phyloP scores from a whole-genome alignment of 116 monocot species.

The Zostera marina region DNA sequence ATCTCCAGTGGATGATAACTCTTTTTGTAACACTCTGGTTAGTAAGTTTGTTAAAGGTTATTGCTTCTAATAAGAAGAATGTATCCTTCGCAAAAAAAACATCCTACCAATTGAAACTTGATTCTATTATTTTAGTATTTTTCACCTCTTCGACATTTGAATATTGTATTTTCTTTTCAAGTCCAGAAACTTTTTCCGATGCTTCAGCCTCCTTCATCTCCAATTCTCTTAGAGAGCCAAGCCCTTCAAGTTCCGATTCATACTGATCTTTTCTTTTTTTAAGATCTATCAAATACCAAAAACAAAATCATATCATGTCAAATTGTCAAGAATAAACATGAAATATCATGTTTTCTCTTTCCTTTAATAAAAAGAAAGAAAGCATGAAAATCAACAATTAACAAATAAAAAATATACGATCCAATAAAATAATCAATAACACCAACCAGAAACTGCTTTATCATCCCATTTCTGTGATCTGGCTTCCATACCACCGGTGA shows the following conservation, averaged over 20 bases:
- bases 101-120: too few relatives aligned
- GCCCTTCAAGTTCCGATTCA: conserved; percentile 69
- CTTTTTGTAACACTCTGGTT: too few relatives aligned
- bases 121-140: neutral
- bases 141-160: conserved; percentile 62
- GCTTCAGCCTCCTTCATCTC: conserved; percentile 72
- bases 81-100: too few relatives aligned
- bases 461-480: conserved; percentile 98
- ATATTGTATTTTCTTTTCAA: conserved; percentile 87
- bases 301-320: neutral
- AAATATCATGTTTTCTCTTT: neutral
- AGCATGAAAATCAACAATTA: conserved; percentile 2
- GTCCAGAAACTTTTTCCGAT: conserved; percentile 61
- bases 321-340: neutral
- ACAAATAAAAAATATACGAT: neutral
- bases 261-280: conserved; percentile 63
- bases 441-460: conserved; percentile 62
- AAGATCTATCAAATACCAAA: conserved; percentile 27
- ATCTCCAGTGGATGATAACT: too few relatives aligned
- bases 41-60: too few relatives aligned
- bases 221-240: conserved; percentile 71
- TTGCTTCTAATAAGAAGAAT: too few relatives aligned
- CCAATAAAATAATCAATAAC: neutral
- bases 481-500: conserved; percentile 96
- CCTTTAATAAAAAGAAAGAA: neutral